These are phyloP conservation scores for Talaromyces marneffei DNA, from an alignment of 2,329 filamentous ascomycete genomes.

Conservation along the genomic window DNA sequence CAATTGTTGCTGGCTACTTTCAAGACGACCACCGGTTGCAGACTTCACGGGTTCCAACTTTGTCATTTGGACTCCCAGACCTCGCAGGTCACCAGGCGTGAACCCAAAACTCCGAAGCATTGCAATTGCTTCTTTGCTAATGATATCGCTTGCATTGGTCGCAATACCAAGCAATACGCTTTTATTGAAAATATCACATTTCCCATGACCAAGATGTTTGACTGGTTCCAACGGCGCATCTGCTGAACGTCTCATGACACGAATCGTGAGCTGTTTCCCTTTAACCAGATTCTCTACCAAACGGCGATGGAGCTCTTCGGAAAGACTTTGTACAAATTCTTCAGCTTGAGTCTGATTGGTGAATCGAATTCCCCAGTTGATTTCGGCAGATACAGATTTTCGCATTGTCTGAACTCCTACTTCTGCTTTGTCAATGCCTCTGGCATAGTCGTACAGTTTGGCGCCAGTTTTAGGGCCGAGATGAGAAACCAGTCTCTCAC, in stretches of 20 bases:
- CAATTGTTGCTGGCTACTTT: slow-evolving; percentile 74
- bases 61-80: slow-evolving; percentile 87
- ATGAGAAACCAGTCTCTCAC: slow-evolving; percentile 64
- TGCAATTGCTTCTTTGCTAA: slow-evolving; percentile 78
- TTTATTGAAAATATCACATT: slow-evolving; percentile 92
- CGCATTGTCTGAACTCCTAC: slow-evolving; percentile 79
- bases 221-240: slow-evolving; percentile 86
- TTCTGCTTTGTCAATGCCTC: slow-evolving; percentile 78
- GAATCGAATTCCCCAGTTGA: slow-evolving; percentile 97
- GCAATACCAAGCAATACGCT: slow-evolving; percentile 75
- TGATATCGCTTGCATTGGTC: slow-evolving; percentile 64
- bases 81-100: slow-evolving; percentile 85
- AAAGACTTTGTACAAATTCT: slow-evolving; percentile 80
- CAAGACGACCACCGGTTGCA: slow-evolving; percentile 46
- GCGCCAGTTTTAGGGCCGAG: slow-evolving; percentile 90
- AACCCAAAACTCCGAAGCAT: slow-evolving; percentile 77
- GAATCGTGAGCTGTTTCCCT: slow-evolving; percentile 83
- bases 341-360: slow-evolving; percentile 88
- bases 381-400: slow-evolving; percentile 94
- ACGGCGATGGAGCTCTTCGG: slow-evolving; percentile 74
- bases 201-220: slow-evolving; percentile 91
- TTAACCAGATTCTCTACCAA: slow-evolving; percentile 78
- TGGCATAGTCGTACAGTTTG: slow-evolving; percentile 82
- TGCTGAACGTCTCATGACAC: slow-evolving; percentile 81
- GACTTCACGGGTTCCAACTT: slow-evolving; percentile 75